A percentile compares a stretch with the other conserved stretches of the same genome.
These are phyloP conservation scores for Eucommia ulmoides DNA, from an alignment of 257 asterid genomes.

Conservation along the genomic window DNA sequence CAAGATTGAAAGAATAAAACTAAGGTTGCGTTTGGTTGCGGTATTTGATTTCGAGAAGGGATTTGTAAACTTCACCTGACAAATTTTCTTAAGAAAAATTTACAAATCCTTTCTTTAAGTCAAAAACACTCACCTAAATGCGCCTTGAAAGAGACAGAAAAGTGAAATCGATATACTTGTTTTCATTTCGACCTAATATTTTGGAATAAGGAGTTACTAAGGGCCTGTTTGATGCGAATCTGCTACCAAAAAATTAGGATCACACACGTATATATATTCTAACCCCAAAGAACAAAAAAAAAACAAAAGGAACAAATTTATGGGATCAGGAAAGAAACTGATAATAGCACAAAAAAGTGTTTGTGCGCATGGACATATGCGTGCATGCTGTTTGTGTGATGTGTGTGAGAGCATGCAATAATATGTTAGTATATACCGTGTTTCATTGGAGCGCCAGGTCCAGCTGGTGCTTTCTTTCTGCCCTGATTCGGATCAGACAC, in stretches of 20 bases:
- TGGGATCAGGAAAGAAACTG: not conserved
- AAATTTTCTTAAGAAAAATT: no score
- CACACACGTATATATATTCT: not conserved
- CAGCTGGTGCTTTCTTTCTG: constrained; percentile 33
- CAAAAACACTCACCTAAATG: no score
- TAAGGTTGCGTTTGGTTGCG: no score
- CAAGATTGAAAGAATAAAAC: no score
- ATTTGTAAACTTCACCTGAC: no score
- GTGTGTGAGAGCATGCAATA: not conserved
- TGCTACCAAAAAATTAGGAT: not conserved
- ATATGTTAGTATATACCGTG: constrained; percentile 19
- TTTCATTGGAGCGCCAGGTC: constrained; percentile 17
- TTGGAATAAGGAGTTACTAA: no score
- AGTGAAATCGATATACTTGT: no score
- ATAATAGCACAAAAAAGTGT: not conserved
- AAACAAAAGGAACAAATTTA: not conserved
- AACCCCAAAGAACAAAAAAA: not conserved
- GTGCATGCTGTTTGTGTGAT: not conserved
- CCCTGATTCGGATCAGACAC: constrained; percentile 68
- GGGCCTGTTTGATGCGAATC: no score
- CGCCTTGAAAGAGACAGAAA: no score
- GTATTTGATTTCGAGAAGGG: no score
- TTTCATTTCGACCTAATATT: no score
- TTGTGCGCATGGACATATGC: not conserved
- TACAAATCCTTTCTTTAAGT: no score